Base-by-base conservation (phyloP, 768 basidiomycete species). In the Trametes cingulata region DNA sequence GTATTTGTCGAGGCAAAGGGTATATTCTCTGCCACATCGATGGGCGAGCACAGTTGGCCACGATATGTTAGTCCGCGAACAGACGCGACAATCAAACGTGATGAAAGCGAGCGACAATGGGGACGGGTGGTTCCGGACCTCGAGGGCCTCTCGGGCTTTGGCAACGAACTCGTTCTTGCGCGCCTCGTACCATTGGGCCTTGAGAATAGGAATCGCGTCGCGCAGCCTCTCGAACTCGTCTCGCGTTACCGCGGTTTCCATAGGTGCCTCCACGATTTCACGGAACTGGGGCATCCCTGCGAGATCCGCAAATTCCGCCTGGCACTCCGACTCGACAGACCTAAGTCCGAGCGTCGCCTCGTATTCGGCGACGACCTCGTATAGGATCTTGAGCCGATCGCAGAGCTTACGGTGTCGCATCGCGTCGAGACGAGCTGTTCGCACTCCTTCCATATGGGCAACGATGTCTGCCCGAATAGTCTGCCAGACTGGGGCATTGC, bases 361-460 rank as follows among this genome's bases (percentile, higher is more conserved):
- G n/a, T 49, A 36, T 1, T 49, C 48, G 3, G 48, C n/a, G 33
- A 49, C 2, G 48, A 49, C 33, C 14, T 33, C 48, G 48, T 35
- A 36, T 12, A 49, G 48, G 15, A 35, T 35, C 14, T 35, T 19
- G 6, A 35, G 29, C 6, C 48, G 48, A 24, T 45, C 43, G 19
- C 22, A 22, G 25, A 45, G 43, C 13, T 24, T 13, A 6, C 14
- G 20, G 43, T 20, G 9, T 24, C 53, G 43, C 41, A 54, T 56
- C 3, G 7, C 20, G 5, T 19, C 22, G 5, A 63, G 56, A 22
- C 62, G 62, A 17, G 8, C 15, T 3, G 22, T 20, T 36, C 37
- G 48, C 20, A 51, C 43, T 3, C 22, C 37, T 41, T 59, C 33
- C 62, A 63, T 63, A 13, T 35, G 24, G 10, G 39, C 52, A 15